A percentile compares a stretch with the other conserved stretches of the same genome.
phyloP scores from a whole-genome alignment of 345 rosid species.

The Mallotus nudiflorus region DNA sequence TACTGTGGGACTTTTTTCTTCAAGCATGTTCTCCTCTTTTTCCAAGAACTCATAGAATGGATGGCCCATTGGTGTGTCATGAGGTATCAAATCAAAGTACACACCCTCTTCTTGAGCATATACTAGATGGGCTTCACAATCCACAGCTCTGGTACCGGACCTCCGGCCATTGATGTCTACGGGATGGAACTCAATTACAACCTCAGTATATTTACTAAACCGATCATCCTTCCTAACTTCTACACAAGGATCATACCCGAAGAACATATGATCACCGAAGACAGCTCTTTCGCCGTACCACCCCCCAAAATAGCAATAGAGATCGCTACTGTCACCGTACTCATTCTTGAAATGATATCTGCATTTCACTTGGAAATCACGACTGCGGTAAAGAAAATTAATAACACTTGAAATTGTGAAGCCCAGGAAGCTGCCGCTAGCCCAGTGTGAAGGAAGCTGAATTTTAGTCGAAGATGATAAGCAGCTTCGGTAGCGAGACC shows the following conservation, averaged over 20 bases:
- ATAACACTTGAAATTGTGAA: not conserved
- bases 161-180: not conserved
- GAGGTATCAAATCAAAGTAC: too few species aligned
- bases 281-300: not conserved
- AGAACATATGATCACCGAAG: not conserved
- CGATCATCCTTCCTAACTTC: not conserved
- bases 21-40: too few species aligned
- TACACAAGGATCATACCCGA: not conserved
- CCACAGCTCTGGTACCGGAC: not conserved
- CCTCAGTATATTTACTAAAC: not conserved
- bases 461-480: not conserved
- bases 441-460: not conserved
- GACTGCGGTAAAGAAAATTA: not conserved
- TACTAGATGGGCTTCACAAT: not conserved
- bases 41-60: too few species aligned
- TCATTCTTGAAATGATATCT: conserved; percentile 1
- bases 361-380: not conserved
- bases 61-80: too few species aligned
- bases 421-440: not conserved
- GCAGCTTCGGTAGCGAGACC: not conserved
- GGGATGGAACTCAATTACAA: not conserved
- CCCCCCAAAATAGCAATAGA: not conserved
- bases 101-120: not conserved
- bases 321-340: not conserved
- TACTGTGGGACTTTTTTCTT: too few species aligned